Percentiles rank a stretch among this genome's conserved stretches.
Evolutionary conservation across 768 basidiomycete species (phyloP).

Genomic region (Calocera viscosa): DNA sequence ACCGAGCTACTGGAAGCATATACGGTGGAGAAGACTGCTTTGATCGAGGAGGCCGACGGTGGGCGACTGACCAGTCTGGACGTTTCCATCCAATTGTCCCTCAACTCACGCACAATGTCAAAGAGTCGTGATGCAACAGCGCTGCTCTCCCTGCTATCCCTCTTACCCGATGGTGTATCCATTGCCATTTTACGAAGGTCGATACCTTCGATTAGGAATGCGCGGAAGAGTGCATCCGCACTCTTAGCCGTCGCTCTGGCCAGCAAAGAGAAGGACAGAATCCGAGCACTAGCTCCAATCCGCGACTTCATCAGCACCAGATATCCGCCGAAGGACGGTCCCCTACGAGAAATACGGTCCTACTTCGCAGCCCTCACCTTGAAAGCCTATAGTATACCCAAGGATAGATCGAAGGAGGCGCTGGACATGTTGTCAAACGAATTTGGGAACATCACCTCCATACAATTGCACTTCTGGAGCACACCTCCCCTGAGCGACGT

Average conservation of each 20-base stretch:
- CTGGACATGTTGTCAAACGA: background rate
- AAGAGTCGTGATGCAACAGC: constrained; percentile 18
- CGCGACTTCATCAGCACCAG: background rate
- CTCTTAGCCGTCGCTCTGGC: background rate
- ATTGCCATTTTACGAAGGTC: background rate
- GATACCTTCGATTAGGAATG: background rate
- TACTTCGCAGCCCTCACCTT: background rate
- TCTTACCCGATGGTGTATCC: constrained; percentile 23
- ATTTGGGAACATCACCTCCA: background rate
- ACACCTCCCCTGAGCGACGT: background rate
- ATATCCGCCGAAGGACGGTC: background rate
- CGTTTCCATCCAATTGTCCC: constrained; percentile 19
- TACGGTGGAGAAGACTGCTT: background rate
- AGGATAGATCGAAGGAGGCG: background rate
- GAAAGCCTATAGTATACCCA: background rate
- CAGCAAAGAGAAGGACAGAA: background rate
- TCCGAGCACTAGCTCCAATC: background rate
- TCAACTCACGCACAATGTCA: constrained; percentile 18
- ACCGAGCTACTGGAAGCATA: too few species aligned
- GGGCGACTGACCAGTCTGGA: constrained; percentile 19
- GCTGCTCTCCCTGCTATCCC: constrained; percentile 21
- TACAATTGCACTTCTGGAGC: background rate
- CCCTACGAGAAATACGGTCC: background rate
- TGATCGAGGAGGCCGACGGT: background rate
- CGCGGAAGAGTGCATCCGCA: background rate